phyloP scores from a whole-genome alignment of 306 rosid species.

The Malus asiatica region DNA sequence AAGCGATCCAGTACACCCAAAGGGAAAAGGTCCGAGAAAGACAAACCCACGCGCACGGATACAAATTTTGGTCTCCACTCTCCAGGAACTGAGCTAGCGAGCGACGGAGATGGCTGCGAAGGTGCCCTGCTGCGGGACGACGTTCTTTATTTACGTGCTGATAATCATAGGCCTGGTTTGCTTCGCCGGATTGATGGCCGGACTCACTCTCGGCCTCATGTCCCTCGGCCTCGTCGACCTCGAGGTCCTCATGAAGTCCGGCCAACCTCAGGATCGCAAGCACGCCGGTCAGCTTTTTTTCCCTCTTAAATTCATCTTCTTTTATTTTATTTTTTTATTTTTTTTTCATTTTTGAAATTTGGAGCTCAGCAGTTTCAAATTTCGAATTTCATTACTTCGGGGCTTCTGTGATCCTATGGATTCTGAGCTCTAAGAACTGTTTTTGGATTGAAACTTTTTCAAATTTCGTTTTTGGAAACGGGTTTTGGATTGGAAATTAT shows the following conservation, averaged over 20 bases:
- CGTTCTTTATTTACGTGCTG: slow-evolving; percentile 45
- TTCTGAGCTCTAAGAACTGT: neutral
- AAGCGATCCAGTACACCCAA: neutral
- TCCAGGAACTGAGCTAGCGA: neutral
- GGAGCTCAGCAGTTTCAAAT: neutral
- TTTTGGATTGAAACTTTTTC: neutral
- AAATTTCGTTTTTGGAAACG: neutral
- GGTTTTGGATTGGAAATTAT: neutral
- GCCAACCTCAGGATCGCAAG: slow-evolving; percentile 87
- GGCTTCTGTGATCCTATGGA: neutral
- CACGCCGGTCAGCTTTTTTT: slow-evolving; percentile 47
- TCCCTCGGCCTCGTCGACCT: slow-evolving; percentile 94
- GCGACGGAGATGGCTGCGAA: slow-evolving; percentile 48
- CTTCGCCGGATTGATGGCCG: slow-evolving; percentile 96
- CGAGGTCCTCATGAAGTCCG: slow-evolving; percentile 90
- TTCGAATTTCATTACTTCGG: neutral
- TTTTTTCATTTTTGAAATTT: too few species aligned
- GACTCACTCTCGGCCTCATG: slow-evolving; percentile 96
- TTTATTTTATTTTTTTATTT: neutral
- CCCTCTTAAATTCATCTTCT: neutral
- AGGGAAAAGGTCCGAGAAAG: neutral
- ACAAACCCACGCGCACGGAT: neutral
- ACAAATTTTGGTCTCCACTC: neutral
- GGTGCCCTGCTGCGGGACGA: slow-evolving; percentile 54
- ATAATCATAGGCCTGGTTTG: slow-evolving; percentile 54